Conservation (phyloP, 345 rosid species). For the Eucalyptus rudis region DNA sequence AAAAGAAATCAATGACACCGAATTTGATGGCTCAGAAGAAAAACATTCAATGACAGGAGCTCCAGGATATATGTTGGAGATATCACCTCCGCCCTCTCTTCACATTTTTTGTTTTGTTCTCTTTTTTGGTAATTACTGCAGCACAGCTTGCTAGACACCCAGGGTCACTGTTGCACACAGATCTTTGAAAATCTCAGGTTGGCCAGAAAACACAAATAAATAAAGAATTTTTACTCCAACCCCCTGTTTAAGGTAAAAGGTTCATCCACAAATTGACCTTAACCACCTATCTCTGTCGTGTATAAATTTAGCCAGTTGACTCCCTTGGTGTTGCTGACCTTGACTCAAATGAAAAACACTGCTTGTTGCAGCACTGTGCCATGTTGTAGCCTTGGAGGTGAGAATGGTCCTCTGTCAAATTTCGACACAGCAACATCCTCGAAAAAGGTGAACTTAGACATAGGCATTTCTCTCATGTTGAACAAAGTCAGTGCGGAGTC, state of each 20-base stretch:
- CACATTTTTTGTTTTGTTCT: background rate
- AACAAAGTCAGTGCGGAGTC: background rate
- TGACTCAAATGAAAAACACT: background rate
- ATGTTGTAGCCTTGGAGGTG: background rate
- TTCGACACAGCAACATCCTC: background rate
- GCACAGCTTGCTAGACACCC: background rate
- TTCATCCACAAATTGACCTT: background rate
- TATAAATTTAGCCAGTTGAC: background rate
- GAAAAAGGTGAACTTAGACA: background rate
- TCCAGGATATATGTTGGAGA: background rate
- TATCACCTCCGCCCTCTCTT: background rate
- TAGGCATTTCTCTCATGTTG: background rate
- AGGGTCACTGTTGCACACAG: background rate
- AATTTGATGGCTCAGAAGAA: conserved; percentile 9
- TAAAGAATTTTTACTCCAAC: background rate
- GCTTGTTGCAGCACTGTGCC: background rate
- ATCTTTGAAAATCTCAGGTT: background rate
- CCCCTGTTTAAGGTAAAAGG: background rate
- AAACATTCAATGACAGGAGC: background rate
- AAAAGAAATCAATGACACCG: background rate
- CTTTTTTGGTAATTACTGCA: background rate
- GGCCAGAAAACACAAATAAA: background rate
- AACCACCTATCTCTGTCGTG: background rate
- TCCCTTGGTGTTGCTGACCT: background rate
- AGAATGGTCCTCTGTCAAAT: background rate